These are phyloP conservation scores for Climacium dendroides DNA, from an alignment of 225 moss, liverwort and hornwort genomes.

Conservation along the genomic window DNA sequence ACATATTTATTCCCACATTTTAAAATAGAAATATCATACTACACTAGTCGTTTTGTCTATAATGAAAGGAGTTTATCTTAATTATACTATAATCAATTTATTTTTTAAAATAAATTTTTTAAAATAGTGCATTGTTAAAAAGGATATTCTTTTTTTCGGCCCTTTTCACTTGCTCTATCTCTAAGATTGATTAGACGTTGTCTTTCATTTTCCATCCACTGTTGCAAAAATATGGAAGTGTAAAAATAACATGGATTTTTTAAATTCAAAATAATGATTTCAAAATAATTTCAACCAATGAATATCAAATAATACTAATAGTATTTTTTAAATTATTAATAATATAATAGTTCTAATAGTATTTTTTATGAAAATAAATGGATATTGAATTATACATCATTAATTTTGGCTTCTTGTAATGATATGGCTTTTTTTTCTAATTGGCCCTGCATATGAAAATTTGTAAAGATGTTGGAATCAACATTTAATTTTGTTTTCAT, in stretches of 20 bases:
- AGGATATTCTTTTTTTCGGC: conserved; percentile 97
- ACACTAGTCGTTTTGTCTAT: fast-evolving
- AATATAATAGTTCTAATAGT: too few species aligned
- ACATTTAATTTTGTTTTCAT: neutral
- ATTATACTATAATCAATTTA: neutral
- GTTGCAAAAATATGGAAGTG: neutral
- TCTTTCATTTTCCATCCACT: conserved; percentile 88
- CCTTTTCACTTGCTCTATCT: conserved; percentile 92
- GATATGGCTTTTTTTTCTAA: conserved; percentile 73
- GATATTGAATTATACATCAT: conserved; percentile 40
- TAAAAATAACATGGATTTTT: neutral
- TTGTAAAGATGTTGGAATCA: neutral
- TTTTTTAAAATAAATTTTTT: too few species aligned
- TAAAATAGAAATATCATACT: neutral
- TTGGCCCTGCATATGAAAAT: conserved; percentile 33
- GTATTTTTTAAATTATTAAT: neutral
- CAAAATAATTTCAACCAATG: neutral
- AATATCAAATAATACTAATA: neutral
- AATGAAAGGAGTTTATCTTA: neutral
- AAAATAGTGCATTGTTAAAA: neutral
- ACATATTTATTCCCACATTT: neutral
- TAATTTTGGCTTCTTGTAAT: conserved; percentile 81
- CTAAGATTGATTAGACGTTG: conserved; percentile 75
- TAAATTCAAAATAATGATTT: neutral
- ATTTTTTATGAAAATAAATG: neutral